Base-by-base conservation (phyloP, 495 filamentous ascomycete genomes). In the Recurvomyces mirabilis region DNA sequence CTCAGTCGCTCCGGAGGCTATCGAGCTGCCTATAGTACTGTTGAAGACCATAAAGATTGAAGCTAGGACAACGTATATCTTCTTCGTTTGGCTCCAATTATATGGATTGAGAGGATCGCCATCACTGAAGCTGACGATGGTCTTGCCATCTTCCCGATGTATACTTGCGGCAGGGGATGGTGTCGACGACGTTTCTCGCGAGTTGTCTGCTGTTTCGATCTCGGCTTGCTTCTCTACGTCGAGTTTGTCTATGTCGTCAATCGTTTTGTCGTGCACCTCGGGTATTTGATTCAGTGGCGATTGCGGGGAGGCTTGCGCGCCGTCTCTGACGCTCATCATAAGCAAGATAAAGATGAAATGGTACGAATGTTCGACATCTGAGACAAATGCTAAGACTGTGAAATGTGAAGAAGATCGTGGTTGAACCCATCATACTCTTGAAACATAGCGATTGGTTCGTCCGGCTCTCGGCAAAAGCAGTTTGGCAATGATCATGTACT, bases 31-130 rank as follows among this genome's bases (percentile, higher is more conserved):
- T 54, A 87, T 72, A n/a, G 82, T 86, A 25, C 73, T 78, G 61
- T 87, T 87, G 56, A 84, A 58, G 32, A 87, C 81, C 22, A 74
- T 65, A 49, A 75, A 56, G 61, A 82, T 76, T 39, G 71, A 69
- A 0, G 70, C 66, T 12, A 72, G 38, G 2, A 82, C 55, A 12
- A 82, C 68, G 37, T 65, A 66, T 10, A 65, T 51, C 48, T 86
- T 87, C 55, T 68, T 75, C 32, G 49, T 47, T 68, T 74, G 33
- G 21, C 25, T 40, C 54, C 54, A 63, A 34, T 62, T 60, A 45
- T 63, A 58, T 2, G 60, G 59, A 25, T 60, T 48, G 11, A 17
- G 44, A 21, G 49, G 48, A 46, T 65, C 62, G 17, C 47, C 41
- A 39, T 53, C 37, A 0, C 42, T 52, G 36, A 62, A 65, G 1